Conservation (phyloP, 768 basidiomycete genomes). For the Lactarius trivialis region DNA sequence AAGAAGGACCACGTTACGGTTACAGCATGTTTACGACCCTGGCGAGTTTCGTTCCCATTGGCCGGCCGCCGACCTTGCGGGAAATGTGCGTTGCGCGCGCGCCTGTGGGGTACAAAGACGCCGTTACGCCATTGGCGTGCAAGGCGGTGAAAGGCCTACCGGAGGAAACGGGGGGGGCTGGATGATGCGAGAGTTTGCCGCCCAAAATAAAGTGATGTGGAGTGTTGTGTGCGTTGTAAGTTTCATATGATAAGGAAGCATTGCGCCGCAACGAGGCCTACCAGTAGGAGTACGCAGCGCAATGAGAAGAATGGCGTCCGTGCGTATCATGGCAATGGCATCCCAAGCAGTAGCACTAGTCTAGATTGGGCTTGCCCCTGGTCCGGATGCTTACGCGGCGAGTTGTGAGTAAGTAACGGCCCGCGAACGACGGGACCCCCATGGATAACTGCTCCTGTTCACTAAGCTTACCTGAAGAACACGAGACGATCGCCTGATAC, state of each 20-base stretch:
- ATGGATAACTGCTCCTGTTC: not conserved
- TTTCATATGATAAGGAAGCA: not conserved
- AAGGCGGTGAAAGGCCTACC: not conserved
- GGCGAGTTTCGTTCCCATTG: not conserved
- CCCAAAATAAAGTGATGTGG: not conserved
- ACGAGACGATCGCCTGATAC: not conserved
- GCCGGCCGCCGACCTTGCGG: not conserved
- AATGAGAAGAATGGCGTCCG: slow-evolving; percentile 6
- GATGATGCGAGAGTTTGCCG: not conserved
- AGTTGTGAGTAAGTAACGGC: slow-evolving; percentile 4
- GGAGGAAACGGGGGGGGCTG: not conserved
- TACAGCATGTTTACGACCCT: too few relatives aligned
- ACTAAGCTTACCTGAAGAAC: not conserved
- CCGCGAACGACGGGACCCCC: slow-evolving; percentile 7
- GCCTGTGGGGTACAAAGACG: not conserved
- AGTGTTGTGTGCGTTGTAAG: too few relatives aligned
- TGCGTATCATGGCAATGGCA: not conserved
- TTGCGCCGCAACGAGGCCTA: slow-evolving; percentile 13
- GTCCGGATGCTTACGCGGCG: slow-evolving; percentile 5
- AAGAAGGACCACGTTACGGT: not conserved
- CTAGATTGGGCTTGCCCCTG: not conserved
- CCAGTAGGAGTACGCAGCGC: not conserved
- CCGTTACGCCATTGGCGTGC: not conserved
- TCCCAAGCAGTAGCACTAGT: not conserved
- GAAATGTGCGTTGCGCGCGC: not conserved